A percentile compares a stretch with the other conserved stretches of the same genome.
Evolutionary conservation across 441 rosid genomes (phyloP).

Genomic region (Gossypium davidsonii): DNA sequence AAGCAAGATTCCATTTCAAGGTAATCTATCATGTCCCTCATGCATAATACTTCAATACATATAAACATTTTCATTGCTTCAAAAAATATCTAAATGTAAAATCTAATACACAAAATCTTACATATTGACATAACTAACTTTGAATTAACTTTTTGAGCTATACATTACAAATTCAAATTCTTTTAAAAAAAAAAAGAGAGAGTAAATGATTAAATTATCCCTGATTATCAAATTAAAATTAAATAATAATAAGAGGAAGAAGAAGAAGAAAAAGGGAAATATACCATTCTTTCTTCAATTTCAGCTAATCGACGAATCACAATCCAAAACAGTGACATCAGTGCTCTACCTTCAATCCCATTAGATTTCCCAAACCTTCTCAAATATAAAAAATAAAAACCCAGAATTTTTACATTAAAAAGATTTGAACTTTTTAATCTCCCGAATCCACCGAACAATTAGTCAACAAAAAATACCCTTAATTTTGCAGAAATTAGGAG

Average conservation of each 20-base stretch:
- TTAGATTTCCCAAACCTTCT: constrained; percentile 15
- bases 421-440: neutral
- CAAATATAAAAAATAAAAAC: neutral
- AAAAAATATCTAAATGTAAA: too few relatives aligned
- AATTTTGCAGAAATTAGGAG: neutral
- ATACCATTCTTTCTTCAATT: constrained; percentile 32
- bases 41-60: too few relatives aligned
- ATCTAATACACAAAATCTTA: too few relatives aligned
- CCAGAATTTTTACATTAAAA: neutral
- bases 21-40: too few relatives aligned
- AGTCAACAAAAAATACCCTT: neutral
- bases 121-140: too few relatives aligned
- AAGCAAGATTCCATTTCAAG: too few relatives aligned
- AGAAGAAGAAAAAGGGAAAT: neutral
- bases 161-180: neutral
- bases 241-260: neutral
- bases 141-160: neutral
- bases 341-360: constrained; percentile 38
- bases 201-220: neutral
- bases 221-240: neutral
- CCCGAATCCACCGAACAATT: neutral
- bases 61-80: too few relatives aligned
- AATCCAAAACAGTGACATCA: constrained; percentile 57
- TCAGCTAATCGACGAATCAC: constrained; percentile 56
- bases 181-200: neutral